Conservation (phyloP, 2,329 filamentous ascomycete species). For the Cladosporium austrohemisphaericum region DNA sequence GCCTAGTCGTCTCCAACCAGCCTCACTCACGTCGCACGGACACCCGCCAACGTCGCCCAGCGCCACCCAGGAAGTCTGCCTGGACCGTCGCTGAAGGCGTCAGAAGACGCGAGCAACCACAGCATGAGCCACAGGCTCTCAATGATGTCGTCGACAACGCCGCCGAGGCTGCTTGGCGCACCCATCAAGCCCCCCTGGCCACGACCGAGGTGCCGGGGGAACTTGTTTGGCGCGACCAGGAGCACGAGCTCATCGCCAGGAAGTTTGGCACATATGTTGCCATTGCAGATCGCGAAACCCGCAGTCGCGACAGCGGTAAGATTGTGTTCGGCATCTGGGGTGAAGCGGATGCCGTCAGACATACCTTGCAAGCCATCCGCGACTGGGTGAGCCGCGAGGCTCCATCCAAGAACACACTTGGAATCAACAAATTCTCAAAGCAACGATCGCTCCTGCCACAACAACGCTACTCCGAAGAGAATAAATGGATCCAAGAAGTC, state of each 20-base stretch:
- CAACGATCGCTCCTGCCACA: conserved; percentile 23
- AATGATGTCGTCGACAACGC: conserved; percentile 17
- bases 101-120: not conserved
- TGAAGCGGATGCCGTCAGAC: conserved; percentile 17
- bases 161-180: conserved; percentile 22
- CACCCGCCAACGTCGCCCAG: not conserved
- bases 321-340: conserved; percentile 28
- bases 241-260: conserved; percentile 19
- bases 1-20: no score
- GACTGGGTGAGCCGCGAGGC: conserved; percentile 19
- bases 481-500: conserved; percentile 25
- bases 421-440: conserved; percentile 20
- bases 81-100: not conserved
- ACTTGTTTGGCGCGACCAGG: conserved; percentile 17
- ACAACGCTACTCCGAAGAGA: conserved; percentile 22
- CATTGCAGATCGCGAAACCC: conserved; percentile 11
- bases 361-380: conserved; percentile 21
- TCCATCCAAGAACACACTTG: not conserved
- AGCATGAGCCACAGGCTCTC: not conserved
- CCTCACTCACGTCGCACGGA: not conserved
- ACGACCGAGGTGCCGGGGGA: conserved; percentile 22
- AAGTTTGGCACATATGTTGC: conserved; percentile 24
- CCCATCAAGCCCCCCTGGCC: conserved; percentile 14
- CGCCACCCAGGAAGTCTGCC: not conserved
- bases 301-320: conserved; percentile 1